A percentile compares a stretch with the other conserved stretches of the same genome.
phyloP scores from a whole-genome alignment of 1,284 basidiomycete genomes.

The Cyathus pygmaeus region DNA sequence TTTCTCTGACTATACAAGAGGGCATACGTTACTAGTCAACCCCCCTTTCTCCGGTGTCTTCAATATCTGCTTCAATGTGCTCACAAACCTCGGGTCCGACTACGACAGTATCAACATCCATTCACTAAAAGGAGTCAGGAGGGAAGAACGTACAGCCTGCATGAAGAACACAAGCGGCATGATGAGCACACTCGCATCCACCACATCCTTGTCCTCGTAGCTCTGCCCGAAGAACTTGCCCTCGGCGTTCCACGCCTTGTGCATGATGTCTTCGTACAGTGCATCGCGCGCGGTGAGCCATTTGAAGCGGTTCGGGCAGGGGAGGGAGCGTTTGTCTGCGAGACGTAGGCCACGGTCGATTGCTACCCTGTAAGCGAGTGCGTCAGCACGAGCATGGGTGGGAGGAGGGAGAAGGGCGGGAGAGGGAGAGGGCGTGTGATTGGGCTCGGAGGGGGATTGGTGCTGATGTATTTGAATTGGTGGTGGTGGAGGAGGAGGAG shows the following conservation, averaged over 20 bases:
- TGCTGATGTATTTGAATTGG: too few relatives aligned
- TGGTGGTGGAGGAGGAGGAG: too few relatives aligned
- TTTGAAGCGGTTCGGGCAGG: constrained; percentile 73
- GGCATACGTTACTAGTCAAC: constrained; percentile 82
- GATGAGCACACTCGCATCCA: constrained; percentile 82
- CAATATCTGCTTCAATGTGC: constrained; percentile 83
- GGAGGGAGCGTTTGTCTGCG: constrained; percentile 87
- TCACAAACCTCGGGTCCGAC: constrained; percentile 88
- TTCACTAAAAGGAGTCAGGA: too few relatives aligned
- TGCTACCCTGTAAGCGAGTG: constrained; percentile 79
- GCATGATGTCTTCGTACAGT: constrained; percentile 88
- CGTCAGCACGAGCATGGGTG: too few relatives aligned
- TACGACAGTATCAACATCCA: too few relatives aligned
- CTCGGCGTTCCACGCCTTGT: constrained; percentile 79
- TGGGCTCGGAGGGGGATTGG: too few relatives aligned
- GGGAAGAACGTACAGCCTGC: too few relatives aligned
- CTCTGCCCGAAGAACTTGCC: constrained; percentile 79
- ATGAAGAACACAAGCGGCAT: constrained; percentile 92
- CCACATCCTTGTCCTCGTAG: constrained; percentile 75
- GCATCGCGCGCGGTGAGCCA: constrained; percentile 83
- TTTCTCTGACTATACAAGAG: neutral
- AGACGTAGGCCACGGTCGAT: constrained; percentile 90
- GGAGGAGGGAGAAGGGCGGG: too few relatives aligned
- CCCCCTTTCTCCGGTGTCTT: constrained; percentile 89
- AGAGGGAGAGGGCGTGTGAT: too few relatives aligned